Evolutionary conservation across 2,329 filamentous ascomycete species (phyloP), one percentile per base, ranked within the genome.

Genomic region (Hymenoscyphus fructigenus): DNA sequence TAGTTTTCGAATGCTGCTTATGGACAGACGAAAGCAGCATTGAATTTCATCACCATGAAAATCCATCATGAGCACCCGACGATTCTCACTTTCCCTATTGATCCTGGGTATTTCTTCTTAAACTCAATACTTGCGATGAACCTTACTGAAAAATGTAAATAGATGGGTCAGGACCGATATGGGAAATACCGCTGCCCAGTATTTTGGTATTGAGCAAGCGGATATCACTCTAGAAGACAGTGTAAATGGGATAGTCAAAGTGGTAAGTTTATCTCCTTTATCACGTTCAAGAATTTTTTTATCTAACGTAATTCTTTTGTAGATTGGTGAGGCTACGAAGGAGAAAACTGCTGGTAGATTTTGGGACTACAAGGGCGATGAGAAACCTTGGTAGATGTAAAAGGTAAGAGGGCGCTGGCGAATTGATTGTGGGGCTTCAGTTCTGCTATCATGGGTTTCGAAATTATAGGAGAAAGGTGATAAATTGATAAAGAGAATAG

Each of bases 11-110:
- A 63, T 61, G 44, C 75, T 0, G 74, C 74, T 0, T 83, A 84
- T 57, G 81, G 77, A 0, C 70, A 78, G 1, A 75, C 75, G 57
- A 84, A 84, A 71, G 67, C 67, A 17, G 67, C 64, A 12, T 47
- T 77, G 47, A 75, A 78, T 59, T 78, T 61, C 41, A 60, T 77
- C 34, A 71, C 71, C 6, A 67, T 68, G 10, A 75, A 75, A 61
- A 72, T 77, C 12, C 69, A 77, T 28, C 71, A 73, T n/a, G 77
- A 78, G 64, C 66, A 77, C 66, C 72, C 4, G 73, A 72, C 67
- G 65, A 17, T 81, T 10, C 74, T 73, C n/a, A 57, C 61, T 17
- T 59, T 65, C 36, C 47, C 29, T 65, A 74, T 7, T 67, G 80
- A 4, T 70, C 77, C 53, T 79, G 65, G 67, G 58, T 65, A 58